Percentiles rank a stretch among this genome's conserved stretches.
Evolutionary conservation across 352 stramenopile species (phyloP).

Genomic region (Globisporangium ultimum): DNA sequence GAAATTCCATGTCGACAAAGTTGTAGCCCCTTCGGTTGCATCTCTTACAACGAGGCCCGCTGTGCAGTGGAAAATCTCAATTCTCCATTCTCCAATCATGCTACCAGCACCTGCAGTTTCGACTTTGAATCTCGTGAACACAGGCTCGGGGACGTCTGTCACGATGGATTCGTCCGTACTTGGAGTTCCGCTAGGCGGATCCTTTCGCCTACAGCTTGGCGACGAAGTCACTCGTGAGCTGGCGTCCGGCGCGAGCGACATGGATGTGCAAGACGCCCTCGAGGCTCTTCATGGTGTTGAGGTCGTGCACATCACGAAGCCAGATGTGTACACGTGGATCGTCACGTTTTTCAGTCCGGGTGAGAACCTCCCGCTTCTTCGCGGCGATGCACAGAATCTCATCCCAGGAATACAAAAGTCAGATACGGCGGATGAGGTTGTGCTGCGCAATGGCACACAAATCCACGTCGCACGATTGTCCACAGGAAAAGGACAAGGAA

Average conservation of each 20-base stretch:
- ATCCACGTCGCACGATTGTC: conserved; percentile 19
- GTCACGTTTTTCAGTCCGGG: conserved; percentile 40
- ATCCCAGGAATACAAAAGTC: conserved; percentile 11
- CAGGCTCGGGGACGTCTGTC: conserved; percentile 1
- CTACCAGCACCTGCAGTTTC: conserved; percentile 5
- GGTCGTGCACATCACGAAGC: conserved; percentile 16
- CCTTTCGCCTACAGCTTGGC: conserved; percentile 27
- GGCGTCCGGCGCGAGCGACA: conserved; percentile 1
- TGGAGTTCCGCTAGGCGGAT: conserved; percentile 15
- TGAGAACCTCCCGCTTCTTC: conserved; percentile 23
- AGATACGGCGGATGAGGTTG: conserved; percentile 8
- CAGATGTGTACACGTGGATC: conserved; percentile 19
- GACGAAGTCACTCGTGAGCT: conserved; percentile 11
- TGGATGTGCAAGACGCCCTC: conserved; percentile 30
- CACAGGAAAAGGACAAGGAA: conserved; percentile 23
- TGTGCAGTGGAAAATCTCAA: conserved; percentile 12
- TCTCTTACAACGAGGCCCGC: background rate
- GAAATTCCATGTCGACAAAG: conserved; percentile 22
- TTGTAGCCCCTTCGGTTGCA: background rate
- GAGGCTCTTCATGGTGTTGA: conserved; percentile 25
- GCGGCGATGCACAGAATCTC: conserved; percentile 9
- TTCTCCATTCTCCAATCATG: conserved; percentile 5
- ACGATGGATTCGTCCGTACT: conserved; percentile 1
- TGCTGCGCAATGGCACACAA: conserved; percentile 1
- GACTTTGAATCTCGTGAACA: conserved; percentile 1